Percentiles rank a stretch among this genome's conserved stretches.
phyloP scores from a whole-genome alignment of 371 early-diverging fungal genomes.

The Vittaforma corneae region DNA sequence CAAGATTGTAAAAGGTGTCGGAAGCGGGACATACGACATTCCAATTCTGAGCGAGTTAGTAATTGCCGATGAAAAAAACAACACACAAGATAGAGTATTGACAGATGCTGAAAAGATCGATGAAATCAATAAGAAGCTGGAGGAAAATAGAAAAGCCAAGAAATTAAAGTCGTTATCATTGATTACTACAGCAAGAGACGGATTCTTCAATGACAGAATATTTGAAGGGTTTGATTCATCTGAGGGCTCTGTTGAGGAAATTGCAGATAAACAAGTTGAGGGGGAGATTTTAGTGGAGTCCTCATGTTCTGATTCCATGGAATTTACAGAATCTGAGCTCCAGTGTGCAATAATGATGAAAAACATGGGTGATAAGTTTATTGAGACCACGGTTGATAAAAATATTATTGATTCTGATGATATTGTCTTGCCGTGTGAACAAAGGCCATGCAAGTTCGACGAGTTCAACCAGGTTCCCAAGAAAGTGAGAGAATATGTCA shows the following conservation, averaged over 20 bases:
- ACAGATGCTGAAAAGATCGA: constrained; percentile 62
- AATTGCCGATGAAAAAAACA: constrained; percentile 29
- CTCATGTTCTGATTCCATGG: constrained; percentile 38
- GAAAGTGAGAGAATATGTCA: constrained; percentile 49
- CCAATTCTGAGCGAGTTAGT: constrained; percentile 16
- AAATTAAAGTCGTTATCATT: not conserved
- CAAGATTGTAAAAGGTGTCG: constrained; percentile 55
- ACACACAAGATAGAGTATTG: constrained; percentile 51
- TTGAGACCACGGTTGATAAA: constrained; percentile 53
- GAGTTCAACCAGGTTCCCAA: constrained; percentile 43
- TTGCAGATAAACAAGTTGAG: not conserved
- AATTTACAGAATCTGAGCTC: constrained; percentile 53
- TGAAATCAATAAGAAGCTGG: constrained; percentile 32
- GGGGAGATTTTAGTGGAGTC: constrained; percentile 24
- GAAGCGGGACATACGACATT: constrained; percentile 11
- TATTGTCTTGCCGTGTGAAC: constrained; percentile 47
- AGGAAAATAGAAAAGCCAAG: constrained; percentile 17
- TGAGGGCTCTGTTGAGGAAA: not conserved
- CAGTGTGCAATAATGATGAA: constrained; percentile 46
- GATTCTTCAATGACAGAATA: constrained; percentile 38
- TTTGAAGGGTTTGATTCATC: constrained; percentile 28
- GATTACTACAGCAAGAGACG: not conserved
- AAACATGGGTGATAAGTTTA: constrained; percentile 51
- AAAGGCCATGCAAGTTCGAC: constrained; percentile 37
- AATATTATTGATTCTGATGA: constrained; percentile 51